Base-by-base conservation (phyloP, 2,329 filamentous ascomycete genomes). In the Fusarium foetens region DNA sequence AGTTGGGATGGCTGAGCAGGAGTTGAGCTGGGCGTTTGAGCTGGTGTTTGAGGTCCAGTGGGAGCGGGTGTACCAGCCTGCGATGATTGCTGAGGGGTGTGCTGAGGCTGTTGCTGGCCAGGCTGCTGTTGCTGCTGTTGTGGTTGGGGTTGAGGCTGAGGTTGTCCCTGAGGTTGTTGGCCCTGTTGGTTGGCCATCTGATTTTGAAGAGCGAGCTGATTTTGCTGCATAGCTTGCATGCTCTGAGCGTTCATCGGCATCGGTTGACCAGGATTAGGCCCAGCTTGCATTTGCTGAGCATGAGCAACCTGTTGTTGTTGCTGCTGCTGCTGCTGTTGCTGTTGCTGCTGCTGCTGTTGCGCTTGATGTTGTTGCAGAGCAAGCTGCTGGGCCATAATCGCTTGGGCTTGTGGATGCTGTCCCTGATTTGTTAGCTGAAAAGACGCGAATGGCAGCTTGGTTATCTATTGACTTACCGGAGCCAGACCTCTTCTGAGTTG, bases 191-290 rank as follows among this genome's bases (percentile, higher is more conserved):
- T 78, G 38, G 69, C 75, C 77, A 79, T 79, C 62, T 77, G 78
- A 42, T 71, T 75, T 55, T 79, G 79, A 29, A 75, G 69, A 38
- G 80, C 83, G 46, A 84, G 77, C 48, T 83, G 82, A 14, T 79
- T 82, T 65, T 84, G 83, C 59, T 86, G 85, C 67, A 86, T 79
- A 49, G 76, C 81, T 55, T 82, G 83, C 67, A 87, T 79, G 59
- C 82, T 83, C 67, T 86, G 86, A 8, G 84, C 80, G 39, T 81
- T 85, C 81, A 88, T 86, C 59, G 81, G 84, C 75, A 83, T 83
- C 31, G 80, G 83, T 68, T 89, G 87, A 25, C 84, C 84, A 29
- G 81, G 84, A 65, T 83, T 82, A 29, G 82, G 83, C 9, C 77
- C 83, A 64, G 80, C 82, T 64, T 82, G 82, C 78, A 80, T 82